Evolutionary conservation across 176 grass and related monocot species (phyloP), one percentile per base, ranked within the genome.

Genomic region (Eleusine indica): DNA sequence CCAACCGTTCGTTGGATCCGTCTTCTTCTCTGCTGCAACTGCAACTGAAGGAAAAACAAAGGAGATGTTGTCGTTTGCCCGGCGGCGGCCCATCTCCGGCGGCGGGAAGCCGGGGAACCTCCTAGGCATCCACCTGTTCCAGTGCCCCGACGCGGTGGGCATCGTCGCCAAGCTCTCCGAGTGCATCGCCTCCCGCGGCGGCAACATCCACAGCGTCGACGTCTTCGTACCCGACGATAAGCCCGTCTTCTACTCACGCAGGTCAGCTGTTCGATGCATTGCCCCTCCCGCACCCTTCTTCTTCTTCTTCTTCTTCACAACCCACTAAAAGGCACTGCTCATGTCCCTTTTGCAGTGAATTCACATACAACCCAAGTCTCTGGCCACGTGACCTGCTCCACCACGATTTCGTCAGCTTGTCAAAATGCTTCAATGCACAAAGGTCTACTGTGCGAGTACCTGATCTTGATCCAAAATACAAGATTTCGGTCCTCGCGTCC

Each of bases 181-280:
- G 48, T 93, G 95, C 85, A 98, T 95, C 74, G 89, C 95, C 66
- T 95, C 93, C 21, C 83, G 85, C 60, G 96, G 96, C 74, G 94
- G 94, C 35, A 97, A 92, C 87, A 97, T 97, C 77, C 90, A 94
- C 86, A 89, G 86, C 82, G 89, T 97, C 51, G 91, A 97, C 82
- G 94, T 98, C 76, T 98, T 98, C 76, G 92, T 98, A 29, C 95
- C 95, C 38, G 89, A 88, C 38, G 66, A 95, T 56, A 87, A 80
- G 68, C 89, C 86, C 51, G 58, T 89, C 30, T 98, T 98, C 76
- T 98, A 98, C 83, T 93, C 92, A 32, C 91, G 92, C 71, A 93
- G 92, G 95, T 91, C 39, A n/a, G 56, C 57, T 57, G 32, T 35
- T 35, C 32, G 32, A 35, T 35, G 32, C 49, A 17, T 17, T 52